Evolutionary conservation across 1,139 yeast species (phyloP), one percentile per base, ranked within the genome.

Genomic region (Saccharomyces hybrid): DNA sequence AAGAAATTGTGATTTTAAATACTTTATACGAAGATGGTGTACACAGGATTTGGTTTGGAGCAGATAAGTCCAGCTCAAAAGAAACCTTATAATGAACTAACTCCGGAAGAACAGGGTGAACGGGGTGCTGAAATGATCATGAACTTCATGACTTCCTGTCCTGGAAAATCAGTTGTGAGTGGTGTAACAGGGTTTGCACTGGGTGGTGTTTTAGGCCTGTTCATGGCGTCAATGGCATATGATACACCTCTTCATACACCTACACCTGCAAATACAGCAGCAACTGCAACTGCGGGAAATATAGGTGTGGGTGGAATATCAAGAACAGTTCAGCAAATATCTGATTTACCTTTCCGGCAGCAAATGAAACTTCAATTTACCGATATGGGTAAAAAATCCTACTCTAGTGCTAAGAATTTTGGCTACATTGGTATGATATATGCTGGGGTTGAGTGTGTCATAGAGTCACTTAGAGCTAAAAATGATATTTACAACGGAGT

Each of bases 141-240:
- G 69, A 81, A 78, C 53, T 81, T 86, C 72, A 88, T 90, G 91
- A 85, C 86, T 61, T 88, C 96, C 16, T 93, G 99, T 74, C 97
- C 98, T 0, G 98, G 98, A 25, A 93, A 93, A 70, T 82, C 97
- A 0, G 83, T 79, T 41, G 83, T 91, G 78, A 88, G 97, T 16
- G 98, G 97, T 57, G 97, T 85, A 23, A 84, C 96, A 16, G 99
- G 99, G 48, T 93, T 90, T 73, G 93, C 86, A 44, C 81, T 93
- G 50, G 99, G 99, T 73, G 99, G 97, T 60, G 88, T 91, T 59
- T 90, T 93, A 70, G 98, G 99, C 59, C 75, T 93, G 53, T 91
- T 93, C 74, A 93, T 93, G 98, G 97, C 98, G 3, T 86, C 96
- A 50, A 84, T 84, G 86, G 66, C 71, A 1, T 71, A 71, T 56